phyloP scores from a whole-genome alignment of 768 basidiomycete species.

The Russula earlei region DNA sequence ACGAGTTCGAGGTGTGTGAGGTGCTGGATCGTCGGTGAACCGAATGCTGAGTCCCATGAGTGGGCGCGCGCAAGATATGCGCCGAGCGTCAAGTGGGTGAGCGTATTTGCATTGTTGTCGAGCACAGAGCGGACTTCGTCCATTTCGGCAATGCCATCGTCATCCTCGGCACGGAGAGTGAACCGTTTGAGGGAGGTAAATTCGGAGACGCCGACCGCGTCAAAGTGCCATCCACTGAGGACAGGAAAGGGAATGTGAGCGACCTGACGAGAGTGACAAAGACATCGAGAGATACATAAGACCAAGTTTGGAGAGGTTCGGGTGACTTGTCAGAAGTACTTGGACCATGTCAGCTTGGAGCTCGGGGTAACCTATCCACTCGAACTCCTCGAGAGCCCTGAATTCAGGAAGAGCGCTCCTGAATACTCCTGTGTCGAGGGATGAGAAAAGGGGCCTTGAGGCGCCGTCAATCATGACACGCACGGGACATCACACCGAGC shows the following conservation, averaged over 20 bases:
- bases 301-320: slow-evolving; percentile 45
- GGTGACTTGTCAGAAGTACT: slow-evolving; percentile 43
- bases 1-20: slow-evolving; percentile 64
- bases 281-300: slow-evolving; percentile 37
- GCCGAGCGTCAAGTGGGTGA: slow-evolving; percentile 56
- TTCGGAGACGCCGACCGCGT: slow-evolving; percentile 56
- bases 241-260: not conserved
- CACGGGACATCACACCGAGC: slow-evolving; percentile 50
- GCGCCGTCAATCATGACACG: slow-evolving; percentile 44
- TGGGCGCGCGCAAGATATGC: slow-evolving; percentile 57
- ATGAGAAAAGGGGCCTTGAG: slow-evolving; percentile 49
- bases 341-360: slow-evolving; percentile 59
- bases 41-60: slow-evolving; percentile 59
- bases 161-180: slow-evolving; percentile 59
- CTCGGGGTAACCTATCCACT: slow-evolving; percentile 74
- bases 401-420: slow-evolving; percentile 55
- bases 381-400: slow-evolving; percentile 50
- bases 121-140: slow-evolving; percentile 55
- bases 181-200: slow-evolving; percentile 54
- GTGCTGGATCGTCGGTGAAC: slow-evolving; percentile 51
- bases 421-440: slow-evolving; percentile 44
- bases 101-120: slow-evolving; percentile 46
- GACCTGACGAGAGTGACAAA: not conserved
- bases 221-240: slow-evolving; percentile 61
- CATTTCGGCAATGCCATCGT: slow-evolving; percentile 64